Evolutionary conservation across 768 basidiomycete species (phyloP).

Genomic region (Naganishia randhawae): DNA sequence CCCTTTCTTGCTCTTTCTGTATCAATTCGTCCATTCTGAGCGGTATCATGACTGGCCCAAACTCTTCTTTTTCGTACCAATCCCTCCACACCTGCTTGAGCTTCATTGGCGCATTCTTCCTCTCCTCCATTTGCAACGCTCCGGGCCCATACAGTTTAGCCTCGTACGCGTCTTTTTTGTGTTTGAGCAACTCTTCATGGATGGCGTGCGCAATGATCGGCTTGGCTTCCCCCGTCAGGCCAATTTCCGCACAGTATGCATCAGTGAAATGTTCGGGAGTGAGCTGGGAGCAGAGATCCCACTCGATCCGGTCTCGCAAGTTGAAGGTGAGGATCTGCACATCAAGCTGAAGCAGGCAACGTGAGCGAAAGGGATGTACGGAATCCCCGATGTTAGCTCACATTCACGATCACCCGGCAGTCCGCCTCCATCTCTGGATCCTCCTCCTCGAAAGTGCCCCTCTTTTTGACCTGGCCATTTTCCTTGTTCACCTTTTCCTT

Average conservation of each 20-base stretch:
- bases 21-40: slow-evolving; percentile 87
- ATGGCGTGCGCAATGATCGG: slow-evolving; percentile 89
- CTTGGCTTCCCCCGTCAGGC: slow-evolving; percentile 77
- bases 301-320: slow-evolving; percentile 92
- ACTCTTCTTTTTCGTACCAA: slow-evolving; percentile 88
- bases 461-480: slow-evolving; percentile 49
- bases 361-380: slow-evolving; percentile 57
- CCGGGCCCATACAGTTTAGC: slow-evolving; percentile 78
- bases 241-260: slow-evolving; percentile 77
- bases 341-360: slow-evolving; percentile 66
- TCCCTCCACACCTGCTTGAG: slow-evolving; percentile 90
- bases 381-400: slow-evolving; percentile 39
- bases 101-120: slow-evolving; percentile 66
- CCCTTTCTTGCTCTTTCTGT: slow-evolving; percentile 46
- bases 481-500: slow-evolving; percentile 45
- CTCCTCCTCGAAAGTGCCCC: slow-evolving; percentile 55
- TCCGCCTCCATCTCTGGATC: slow-evolving; percentile 46
- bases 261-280: slow-evolving; percentile 81
- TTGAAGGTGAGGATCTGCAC: slow-evolving; percentile 91
- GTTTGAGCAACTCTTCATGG: slow-evolving; percentile 90
- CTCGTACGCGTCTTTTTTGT: slow-evolving; percentile 91
- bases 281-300: slow-evolving; percentile 85
- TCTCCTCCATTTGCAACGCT: slow-evolving; percentile 57
- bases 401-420: slow-evolving; percentile 53
- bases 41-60: slow-evolving; percentile 79